Evolutionary conservation across 1,139 yeast genomes (phyloP).

Genomic region (Magnusiomyces paraingens): DNA sequence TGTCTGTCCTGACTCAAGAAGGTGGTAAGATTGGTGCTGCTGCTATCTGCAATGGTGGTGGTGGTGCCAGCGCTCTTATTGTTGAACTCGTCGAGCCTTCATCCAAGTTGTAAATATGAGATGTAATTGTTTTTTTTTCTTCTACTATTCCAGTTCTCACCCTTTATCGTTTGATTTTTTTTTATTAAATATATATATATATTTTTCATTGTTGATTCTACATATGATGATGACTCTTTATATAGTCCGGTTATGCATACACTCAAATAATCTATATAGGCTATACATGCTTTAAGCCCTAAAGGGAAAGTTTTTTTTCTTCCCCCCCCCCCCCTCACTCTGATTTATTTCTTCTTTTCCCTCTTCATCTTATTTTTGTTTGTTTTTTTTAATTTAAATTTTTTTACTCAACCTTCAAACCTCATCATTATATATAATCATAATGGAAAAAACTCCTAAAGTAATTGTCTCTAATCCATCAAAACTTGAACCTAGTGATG

Average conservation of each 20-base stretch:
- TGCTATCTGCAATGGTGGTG: slow-evolving; percentile 98
- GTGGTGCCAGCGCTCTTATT: slow-evolving; percentile 89
- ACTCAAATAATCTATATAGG: background rate
- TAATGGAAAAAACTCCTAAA: slow-evolving; percentile 12
- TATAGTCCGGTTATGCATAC: no score
- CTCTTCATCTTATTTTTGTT: background rate
- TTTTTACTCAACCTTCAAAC: background rate
- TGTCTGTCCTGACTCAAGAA: slow-evolving; percentile 65
- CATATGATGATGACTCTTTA: no score
- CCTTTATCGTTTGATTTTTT: background rate
- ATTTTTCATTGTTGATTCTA: no score
- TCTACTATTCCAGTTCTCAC: background rate
- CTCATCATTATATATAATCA: no score
- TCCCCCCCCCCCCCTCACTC: no score
- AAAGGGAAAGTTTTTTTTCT: background rate
- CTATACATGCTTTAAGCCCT: background rate
- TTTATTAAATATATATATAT: background rate
- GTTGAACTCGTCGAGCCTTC: slow-evolving; percentile 41
- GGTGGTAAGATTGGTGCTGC: slow-evolving; percentile 86
- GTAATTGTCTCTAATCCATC: slow-evolving; percentile 33
- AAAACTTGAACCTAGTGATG: slow-evolving; percentile 32
- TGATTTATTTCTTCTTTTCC: background rate
- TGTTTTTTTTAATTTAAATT: no score
- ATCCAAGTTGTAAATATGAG: slow-evolving; percentile 11
- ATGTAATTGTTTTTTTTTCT: background rate